These are phyloP conservation scores for Batkoa obscura DNA, from an alignment of 371 early-diverging fungal species.

Conservation along the genomic window DNA sequence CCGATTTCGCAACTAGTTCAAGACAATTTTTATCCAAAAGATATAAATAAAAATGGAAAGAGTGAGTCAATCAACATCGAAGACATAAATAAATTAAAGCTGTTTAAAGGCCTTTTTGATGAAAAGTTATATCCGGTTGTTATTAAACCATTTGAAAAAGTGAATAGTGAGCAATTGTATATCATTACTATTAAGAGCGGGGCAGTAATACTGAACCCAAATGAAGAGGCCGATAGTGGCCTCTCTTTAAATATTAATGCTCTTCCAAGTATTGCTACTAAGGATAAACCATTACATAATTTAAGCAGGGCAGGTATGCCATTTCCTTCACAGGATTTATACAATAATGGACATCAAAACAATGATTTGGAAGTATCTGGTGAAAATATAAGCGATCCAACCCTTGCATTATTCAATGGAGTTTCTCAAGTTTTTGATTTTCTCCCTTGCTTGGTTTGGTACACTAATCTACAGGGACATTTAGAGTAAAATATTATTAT, in stretches of 20 bases:
- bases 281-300: background rate
- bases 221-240: too few species aligned
- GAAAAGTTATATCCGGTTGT: background rate
- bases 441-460: constrained; percentile 3
- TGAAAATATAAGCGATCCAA: background rate
- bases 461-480: background rate
- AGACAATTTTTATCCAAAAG: constrained; percentile 1
- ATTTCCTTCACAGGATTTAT: background rate
- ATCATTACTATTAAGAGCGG: background rate
- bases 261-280: too few species aligned
- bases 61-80: background rate
- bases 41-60: background rate
- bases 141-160: background rate
- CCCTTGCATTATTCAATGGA: background rate
- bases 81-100: background rate
- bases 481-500: background rate
- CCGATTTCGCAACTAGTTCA: background rate
- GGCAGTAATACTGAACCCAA: background rate
- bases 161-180: background rate
- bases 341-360: too few species aligned
- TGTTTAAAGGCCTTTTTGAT: background rate
- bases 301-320: background rate
- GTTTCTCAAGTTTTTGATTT: constrained; percentile 1
- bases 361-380: background rate
- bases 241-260: too few species aligned